Evolutionary conservation across 2,329 filamentous ascomycete genomes (phyloP).

Genomic region (Zymoseptoria brevis): DNA sequence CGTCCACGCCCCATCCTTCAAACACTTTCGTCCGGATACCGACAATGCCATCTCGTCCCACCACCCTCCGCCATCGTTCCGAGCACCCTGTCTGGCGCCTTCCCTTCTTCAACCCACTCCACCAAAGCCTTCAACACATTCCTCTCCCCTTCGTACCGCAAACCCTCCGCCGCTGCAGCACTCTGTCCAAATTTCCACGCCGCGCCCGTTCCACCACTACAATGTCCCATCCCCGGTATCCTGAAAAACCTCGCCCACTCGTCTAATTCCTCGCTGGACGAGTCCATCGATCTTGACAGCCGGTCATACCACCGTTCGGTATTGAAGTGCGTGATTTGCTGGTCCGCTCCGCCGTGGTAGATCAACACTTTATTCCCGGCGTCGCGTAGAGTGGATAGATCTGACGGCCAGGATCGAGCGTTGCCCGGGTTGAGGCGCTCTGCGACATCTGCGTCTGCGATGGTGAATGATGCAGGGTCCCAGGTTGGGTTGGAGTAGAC

Average conservation of each 20-base stretch:
- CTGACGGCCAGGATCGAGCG: conserved; percentile 31
- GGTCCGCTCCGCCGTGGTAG: conserved; percentile 16
- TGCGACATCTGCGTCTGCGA: conserved; percentile 32
- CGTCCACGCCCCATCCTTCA: neutral
- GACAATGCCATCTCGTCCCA: neutral
- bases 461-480: conserved; percentile 31
- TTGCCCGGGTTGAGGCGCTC: conserved; percentile 32
- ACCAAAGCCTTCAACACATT: conserved; percentile 24
- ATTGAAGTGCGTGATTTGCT: neutral
- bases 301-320: conserved; percentile 15
- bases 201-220: conserved; percentile 23
- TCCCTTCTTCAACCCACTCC: conserved; percentile 27
- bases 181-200: conserved; percentile 8
- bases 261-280: conserved; percentile 6
- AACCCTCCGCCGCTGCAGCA: conserved; percentile 18
- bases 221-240: conserved; percentile 35
- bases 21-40: neutral
- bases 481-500: conserved; percentile 39
- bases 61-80: neutral
- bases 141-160: conserved; percentile 13
- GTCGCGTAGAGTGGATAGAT: conserved; percentile 30
- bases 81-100: conserved; percentile 18
- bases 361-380: conserved; percentile 37
- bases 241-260: conserved; percentile 33
- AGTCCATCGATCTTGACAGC: conserved; percentile 9